Evolutionary conservation across 176 grass and related monocot species (phyloP).

Genomic region (Panicum miliaceum): DNA sequence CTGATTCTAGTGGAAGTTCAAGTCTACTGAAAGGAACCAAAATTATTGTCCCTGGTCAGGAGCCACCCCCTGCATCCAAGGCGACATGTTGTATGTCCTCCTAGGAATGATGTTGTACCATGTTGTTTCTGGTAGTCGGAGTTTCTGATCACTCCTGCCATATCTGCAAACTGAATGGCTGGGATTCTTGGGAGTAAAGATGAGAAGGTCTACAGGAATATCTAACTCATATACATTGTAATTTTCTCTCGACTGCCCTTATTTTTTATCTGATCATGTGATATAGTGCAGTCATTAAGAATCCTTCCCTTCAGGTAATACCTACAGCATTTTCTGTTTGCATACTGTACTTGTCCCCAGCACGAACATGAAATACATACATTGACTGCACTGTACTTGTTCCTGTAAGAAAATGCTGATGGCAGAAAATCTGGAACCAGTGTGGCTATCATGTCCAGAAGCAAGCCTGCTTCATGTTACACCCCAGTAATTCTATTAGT

Average conservation of each 20-base stretch:
- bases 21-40: constrained; percentile 65
- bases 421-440: not conserved
- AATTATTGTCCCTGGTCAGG: constrained; percentile 54
- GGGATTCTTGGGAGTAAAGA: constrained; percentile 37
- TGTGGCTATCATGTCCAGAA: not conserved
- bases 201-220: constrained; percentile 27
- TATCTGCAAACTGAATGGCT: constrained; percentile 24
- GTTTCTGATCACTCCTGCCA: not conserved
- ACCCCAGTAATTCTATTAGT: not conserved
- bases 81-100: constrained; percentile 61
- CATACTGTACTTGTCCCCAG: not conserved
- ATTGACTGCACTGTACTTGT: not conserved
- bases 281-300: constrained; percentile 38
- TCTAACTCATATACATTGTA: constrained; percentile 43
- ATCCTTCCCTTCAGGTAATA: constrained; percentile 18
- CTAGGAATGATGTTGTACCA: constrained; percentile 26
- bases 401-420: not conserved
- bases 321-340: not conserved
- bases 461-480: not conserved
- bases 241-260: constrained; percentile 6
- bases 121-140: constrained; percentile 2
- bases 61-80: constrained; percentile 40
- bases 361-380: not conserved
- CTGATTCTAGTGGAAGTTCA: constrained; percentile 46
- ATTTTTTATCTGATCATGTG: constrained; percentile 36